A percentile compares a stretch with the other conserved stretches of the same genome.
phyloP scores from a whole-genome alignment of 768 basidiomycete genomes.

The Xanthoconium purpureum region DNA sequence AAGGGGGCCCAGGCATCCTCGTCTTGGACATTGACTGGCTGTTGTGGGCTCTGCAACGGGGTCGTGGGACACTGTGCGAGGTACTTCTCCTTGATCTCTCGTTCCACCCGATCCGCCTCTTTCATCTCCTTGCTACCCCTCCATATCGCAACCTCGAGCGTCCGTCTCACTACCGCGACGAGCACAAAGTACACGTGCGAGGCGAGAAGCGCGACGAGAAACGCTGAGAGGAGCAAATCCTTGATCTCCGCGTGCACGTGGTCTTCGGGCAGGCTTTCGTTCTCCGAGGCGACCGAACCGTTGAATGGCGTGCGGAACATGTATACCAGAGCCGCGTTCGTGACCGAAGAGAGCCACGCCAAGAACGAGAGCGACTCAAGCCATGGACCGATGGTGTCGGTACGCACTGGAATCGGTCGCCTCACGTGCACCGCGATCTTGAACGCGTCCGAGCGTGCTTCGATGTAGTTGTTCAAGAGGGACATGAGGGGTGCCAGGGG shows the following conservation, averaged over 20 bases:
- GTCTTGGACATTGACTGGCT: not conserved
- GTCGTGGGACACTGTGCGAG: slow-evolving; percentile 21
- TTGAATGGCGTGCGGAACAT: slow-evolving; percentile 64
- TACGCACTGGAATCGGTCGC: slow-evolving; percentile 81
- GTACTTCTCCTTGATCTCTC: slow-evolving; percentile 47
- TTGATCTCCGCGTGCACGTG: slow-evolving; percentile 37
- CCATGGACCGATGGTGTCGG: slow-evolving; percentile 94
- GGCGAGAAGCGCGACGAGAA: slow-evolving; percentile 75
- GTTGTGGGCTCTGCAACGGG: slow-evolving; percentile 3
- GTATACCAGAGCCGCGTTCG: slow-evolving; percentile 87
- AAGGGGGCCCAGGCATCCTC: slow-evolving; percentile 41
- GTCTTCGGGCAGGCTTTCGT: slow-evolving; percentile 7
- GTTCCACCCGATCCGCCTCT: slow-evolving; percentile 53
- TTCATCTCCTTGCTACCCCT: slow-evolving; percentile 64
- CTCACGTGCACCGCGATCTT: slow-evolving; percentile 86
- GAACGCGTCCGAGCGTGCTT: slow-evolving; percentile 91
- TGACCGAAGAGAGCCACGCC: slow-evolving; percentile 85
- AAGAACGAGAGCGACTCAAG: slow-evolving; percentile 83
- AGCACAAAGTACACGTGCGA: slow-evolving; percentile 82
- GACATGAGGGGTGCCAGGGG: slow-evolving; percentile 88
- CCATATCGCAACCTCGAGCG: slow-evolving; percentile 79
- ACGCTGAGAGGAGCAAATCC: slow-evolving; percentile 57
- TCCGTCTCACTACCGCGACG: slow-evolving; percentile 56
- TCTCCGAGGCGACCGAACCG: not conserved
- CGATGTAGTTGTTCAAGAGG: slow-evolving; percentile 88